These are phyloP conservation scores for Crepidotus variabilis DNA, from an alignment of 768 basidiomycete genomes.

Conservation along the genomic window DNA sequence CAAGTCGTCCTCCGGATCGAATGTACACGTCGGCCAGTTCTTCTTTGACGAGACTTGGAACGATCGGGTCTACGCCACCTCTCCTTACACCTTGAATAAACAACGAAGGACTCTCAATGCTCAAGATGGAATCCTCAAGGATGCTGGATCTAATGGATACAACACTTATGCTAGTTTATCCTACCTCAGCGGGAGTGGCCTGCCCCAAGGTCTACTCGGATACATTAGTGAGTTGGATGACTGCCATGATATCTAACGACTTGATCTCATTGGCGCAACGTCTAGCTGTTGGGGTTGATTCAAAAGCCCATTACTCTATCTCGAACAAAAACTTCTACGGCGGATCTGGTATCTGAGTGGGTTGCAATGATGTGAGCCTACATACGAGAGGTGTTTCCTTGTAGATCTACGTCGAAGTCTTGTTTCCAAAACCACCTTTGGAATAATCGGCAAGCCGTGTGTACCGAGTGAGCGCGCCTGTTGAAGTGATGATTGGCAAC, in stretches of 20 bases:
- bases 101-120: conserved; percentile 23
- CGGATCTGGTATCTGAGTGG: background rate
- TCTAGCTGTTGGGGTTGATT: conserved; percentile 6
- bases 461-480: too few species aligned
- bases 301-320: conserved; percentile 2
- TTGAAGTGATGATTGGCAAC: too few species aligned
- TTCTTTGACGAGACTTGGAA: conserved; percentile 31
- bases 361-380: too few species aligned
- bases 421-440: too few species aligned
- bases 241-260: background rate
- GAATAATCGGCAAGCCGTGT: too few species aligned
- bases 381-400: too few species aligned
- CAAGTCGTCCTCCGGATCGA: conserved; percentile 22
- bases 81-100: conserved; percentile 24
- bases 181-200: conserved; percentile 5
- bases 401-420: too few species aligned
- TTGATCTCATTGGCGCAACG: background rate
- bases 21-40: conserved; percentile 31
- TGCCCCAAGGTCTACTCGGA: conserved; percentile 19
- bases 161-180: conserved; percentile 20
- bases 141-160: conserved; percentile 24
- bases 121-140: conserved; percentile 25
- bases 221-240: conserved; percentile 19
- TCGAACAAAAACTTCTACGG: conserved; percentile 1
- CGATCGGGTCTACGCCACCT: conserved; percentile 20